Conservation (phyloP, 2,329 filamentous ascomycete genomes). For the Dactylellina cionopaga region DNA sequence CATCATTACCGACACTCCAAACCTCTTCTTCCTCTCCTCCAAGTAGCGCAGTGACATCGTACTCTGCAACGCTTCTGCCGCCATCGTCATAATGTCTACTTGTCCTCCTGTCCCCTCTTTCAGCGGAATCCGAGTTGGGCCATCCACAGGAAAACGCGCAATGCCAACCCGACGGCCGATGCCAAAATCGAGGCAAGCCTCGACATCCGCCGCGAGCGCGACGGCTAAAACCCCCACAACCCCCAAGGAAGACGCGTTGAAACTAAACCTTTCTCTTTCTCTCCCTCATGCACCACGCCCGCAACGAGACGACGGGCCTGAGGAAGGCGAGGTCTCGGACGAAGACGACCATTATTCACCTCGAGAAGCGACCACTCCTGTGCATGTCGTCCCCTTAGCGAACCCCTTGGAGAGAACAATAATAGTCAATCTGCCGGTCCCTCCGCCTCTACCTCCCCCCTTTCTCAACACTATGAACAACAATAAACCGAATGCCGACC, state of each 20-base stretch:
- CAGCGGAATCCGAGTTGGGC: conserved; percentile 20
- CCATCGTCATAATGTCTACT: conserved; percentile 23
- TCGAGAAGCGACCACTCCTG: conserved; percentile 41
- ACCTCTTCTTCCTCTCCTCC: neutral
- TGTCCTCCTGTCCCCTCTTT: conserved; percentile 46
- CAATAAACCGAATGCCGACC: conserved; percentile 5
- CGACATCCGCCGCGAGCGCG: conserved; percentile 14
- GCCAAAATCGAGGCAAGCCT: conserved; percentile 43
- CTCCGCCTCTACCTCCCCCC: neutral
- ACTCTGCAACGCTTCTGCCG: neutral
- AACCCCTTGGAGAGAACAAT: conserved; percentile 3
- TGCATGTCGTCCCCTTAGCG: neutral
- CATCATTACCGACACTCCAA: conserved; percentile 2
- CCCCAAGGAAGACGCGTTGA: conserved; percentile 11
- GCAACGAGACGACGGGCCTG: conserved; percentile 37
- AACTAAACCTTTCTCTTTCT: conserved; percentile 24
- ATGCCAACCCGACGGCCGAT: conserved; percentile 38
- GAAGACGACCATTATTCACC: conserved; percentile 49
- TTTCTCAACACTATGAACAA: neutral
- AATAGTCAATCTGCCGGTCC: neutral
- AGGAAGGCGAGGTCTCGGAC: conserved; percentile 50
- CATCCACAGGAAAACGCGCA: conserved; percentile 34
- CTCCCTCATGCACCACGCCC: neutral
- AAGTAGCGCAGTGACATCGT: neutral
- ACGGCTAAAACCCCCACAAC: conserved; percentile 19